Conservation (phyloP, 169 alveolate genomes). For the Eimeria acervulina region DNA sequence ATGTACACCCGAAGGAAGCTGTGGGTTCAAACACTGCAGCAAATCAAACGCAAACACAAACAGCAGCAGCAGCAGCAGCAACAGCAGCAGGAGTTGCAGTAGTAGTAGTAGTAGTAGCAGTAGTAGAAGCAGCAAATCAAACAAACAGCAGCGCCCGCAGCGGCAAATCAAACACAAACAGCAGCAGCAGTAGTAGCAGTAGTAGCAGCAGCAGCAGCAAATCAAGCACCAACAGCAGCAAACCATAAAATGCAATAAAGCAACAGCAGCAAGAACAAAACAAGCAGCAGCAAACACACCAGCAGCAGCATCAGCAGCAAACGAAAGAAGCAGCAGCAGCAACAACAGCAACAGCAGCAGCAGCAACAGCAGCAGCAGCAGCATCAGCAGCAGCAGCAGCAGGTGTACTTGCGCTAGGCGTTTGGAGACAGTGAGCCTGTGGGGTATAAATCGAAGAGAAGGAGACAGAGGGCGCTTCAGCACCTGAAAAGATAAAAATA, state of each 20-base stretch:
- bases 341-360: conserved; percentile 9
- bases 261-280: no score
- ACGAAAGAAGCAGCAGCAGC: not conserved
- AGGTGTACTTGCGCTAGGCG: conserved; percentile 18
- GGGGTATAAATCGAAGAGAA: conserved; percentile 88
- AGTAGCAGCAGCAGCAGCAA: conserved; percentile 6
- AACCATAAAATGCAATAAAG: not conserved
- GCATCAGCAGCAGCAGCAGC: not conserved
- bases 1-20: conserved; percentile 96
- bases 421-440: conserved; percentile 93
- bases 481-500: not conserved
- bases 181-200: not conserved
- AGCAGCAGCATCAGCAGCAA: no score
- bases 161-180: no score
- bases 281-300: no score
- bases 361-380: conserved; percentile 9
- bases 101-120: not conserved
- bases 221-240: not conserved
- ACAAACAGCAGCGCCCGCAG: no score
- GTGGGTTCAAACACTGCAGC: conserved; percentile 96
- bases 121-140: no score
- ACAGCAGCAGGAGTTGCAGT: no score
- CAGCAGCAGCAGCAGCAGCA: not conserved
- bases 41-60: conserved; percentile 46
- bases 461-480: conserved; percentile 88